phyloP scores from a whole-genome alignment of 2,329 filamentous ascomycete genomes.

The Colletotrichum tropicale region DNA sequence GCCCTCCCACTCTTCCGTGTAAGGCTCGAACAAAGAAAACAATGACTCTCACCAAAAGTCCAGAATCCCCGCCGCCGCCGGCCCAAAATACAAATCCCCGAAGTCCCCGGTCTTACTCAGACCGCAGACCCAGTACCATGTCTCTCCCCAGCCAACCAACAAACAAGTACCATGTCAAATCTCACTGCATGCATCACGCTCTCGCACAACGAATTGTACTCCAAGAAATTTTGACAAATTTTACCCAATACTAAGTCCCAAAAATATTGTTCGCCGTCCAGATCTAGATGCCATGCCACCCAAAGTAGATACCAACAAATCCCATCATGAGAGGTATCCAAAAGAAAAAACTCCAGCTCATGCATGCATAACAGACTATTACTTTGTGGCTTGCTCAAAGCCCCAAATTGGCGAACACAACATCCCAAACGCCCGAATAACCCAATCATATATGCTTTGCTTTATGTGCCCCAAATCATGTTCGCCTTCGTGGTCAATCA shows the following conservation, averaged over 20 bases:
- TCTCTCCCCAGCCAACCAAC: neutral
- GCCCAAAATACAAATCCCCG: neutral
- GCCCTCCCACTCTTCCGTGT: neutral
- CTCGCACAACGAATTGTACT: neutral
- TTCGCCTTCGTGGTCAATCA: neutral
- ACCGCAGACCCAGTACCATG: neutral
- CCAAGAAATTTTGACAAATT: neutral
- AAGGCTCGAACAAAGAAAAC: neutral
- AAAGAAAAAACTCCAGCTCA: neutral
- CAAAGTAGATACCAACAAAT: neutral
- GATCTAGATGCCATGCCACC: neutral
- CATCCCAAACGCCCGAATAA: neutral
- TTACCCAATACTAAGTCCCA: neutral
- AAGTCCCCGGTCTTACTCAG: neutral
- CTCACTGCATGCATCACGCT: neutral
- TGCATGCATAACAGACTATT: neutral
- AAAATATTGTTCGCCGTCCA: neutral
- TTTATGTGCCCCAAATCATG: neutral
- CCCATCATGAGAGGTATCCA: neutral
- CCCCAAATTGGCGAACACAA: neutral
- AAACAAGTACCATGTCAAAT: neutral
- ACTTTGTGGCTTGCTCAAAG: neutral
- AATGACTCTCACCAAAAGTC: neutral
- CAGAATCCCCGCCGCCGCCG: neutral
- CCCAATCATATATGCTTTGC: neutral